phyloP scores from a whole-genome alignment of 2,329 filamentous ascomycete genomes.

The Cladosporium sp. region DNA sequence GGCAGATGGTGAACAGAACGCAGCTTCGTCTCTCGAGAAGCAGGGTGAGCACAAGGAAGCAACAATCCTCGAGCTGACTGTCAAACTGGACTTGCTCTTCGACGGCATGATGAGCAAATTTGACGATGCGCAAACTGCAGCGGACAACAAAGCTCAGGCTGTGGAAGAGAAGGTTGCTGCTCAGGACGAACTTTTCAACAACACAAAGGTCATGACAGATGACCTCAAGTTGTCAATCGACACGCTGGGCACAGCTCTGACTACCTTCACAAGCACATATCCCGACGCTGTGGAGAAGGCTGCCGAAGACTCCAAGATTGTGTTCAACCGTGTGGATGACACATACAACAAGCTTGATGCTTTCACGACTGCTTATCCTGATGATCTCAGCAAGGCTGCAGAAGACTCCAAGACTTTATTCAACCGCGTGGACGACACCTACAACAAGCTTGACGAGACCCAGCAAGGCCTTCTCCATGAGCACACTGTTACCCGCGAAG shows the following conservation, averaged over 20 bases:
- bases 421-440: conserved; percentile 73
- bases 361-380: conserved; percentile 9
- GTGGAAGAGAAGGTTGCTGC: conserved; percentile 69
- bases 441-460: conserved; percentile 69
- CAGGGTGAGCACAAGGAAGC: conserved; percentile 56
- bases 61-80: conserved; percentile 50
- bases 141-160: conserved; percentile 69
- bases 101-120: conserved; percentile 80
- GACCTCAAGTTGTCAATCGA: conserved; percentile 84
- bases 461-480: conserved; percentile 71
- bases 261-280: conserved; percentile 54
- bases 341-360: conserved; percentile 42
- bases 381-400: conserved; percentile 76
- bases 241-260: conserved; percentile 66
- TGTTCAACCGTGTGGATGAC: conserved; percentile 78
- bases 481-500: conserved; percentile 76
- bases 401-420: conserved; percentile 86
- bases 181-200: conserved; percentile 68
- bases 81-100: conserved; percentile 71
- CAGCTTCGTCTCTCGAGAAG: conserved; percentile 53
- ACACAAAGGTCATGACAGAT: conserved; percentile 75
- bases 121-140: conserved; percentile 72
- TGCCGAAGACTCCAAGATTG: conserved; percentile 79
- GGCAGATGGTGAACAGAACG: conserved; percentile 66
- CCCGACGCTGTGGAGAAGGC: conserved; percentile 71